A percentile compares a stretch with the other conserved stretches of the same genome.
These are phyloP conservation scores for Suillus occidentalis DNA, from an alignment of 768 basidiomycete species.

Conservation along the genomic window DNA sequence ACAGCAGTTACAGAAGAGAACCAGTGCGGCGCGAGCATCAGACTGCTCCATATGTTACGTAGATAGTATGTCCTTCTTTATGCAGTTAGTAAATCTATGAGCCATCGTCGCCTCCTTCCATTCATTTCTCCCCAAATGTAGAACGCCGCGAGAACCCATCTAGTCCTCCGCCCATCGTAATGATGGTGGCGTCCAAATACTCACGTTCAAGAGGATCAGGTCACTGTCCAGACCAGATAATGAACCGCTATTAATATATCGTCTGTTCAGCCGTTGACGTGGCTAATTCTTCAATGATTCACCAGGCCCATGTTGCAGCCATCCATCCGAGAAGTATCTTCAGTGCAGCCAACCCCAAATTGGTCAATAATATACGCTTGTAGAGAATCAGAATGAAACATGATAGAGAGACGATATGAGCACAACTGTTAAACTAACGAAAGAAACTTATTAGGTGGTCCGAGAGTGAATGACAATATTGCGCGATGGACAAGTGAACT, in stretches of 20 bases:
- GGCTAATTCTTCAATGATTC: not conserved
- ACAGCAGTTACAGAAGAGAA: slow-evolving; percentile 9
- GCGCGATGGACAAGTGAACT: slow-evolving; percentile 14
- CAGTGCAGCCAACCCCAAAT: slow-evolving; percentile 16
- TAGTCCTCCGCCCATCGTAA: slow-evolving; percentile 2
- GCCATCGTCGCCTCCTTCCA: not conserved
- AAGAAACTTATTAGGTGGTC: slow-evolving; percentile 24
- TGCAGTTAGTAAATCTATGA: not conserved
- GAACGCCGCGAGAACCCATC: slow-evolving; percentile 3
- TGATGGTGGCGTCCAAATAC: slow-evolving; percentile 5
- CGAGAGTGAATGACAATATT: slow-evolving; percentile 15
- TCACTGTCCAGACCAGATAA: slow-evolving; percentile 7
- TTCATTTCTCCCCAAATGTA: not conserved
- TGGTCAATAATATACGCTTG: slow-evolving; percentile 21
- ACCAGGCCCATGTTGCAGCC: not conserved
- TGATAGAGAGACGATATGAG: slow-evolving; percentile 25
- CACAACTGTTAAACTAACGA: slow-evolving; percentile 33
- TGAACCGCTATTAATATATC: not conserved
- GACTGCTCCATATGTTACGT: not conserved
- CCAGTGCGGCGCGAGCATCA: not conserved
- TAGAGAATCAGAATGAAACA: slow-evolving; percentile 20
- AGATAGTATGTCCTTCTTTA: not conserved
- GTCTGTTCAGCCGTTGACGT: not conserved
- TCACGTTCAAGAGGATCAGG: slow-evolving; percentile 58
- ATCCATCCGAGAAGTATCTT: not conserved